phyloP scores from a whole-genome alignment of 1,139 yeast genomes.

The Magnusiomyces tetraspermus region DNA sequence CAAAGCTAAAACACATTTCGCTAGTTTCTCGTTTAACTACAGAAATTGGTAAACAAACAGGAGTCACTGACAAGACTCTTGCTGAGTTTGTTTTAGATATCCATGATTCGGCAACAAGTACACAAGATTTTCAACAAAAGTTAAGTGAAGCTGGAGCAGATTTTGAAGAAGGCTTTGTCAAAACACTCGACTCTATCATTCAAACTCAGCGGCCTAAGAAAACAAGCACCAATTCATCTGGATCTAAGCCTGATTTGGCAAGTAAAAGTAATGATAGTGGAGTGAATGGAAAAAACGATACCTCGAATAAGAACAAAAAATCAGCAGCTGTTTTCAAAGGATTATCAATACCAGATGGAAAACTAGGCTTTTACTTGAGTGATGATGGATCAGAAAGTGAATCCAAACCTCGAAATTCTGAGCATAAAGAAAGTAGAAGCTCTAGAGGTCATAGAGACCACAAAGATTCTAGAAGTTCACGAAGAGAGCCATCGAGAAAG shows the following conservation, averaged over 20 bases:
- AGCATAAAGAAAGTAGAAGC: no score
- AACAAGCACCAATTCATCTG: background rate
- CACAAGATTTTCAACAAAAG: slow-evolving; percentile 36
- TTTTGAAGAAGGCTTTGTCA: slow-evolving; percentile 41
- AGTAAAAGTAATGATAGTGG: background rate
- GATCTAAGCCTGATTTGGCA: background rate
- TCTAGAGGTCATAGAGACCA: background rate
- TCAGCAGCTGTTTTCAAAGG: slow-evolving; percentile 15
- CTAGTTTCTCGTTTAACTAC: slow-evolving; percentile 30
- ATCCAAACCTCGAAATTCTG: no score
- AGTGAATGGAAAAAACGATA: background rate
- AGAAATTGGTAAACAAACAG: slow-evolving; percentile 29
- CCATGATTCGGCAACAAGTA: slow-evolving; percentile 33
- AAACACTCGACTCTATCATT: slow-evolving; percentile 32
- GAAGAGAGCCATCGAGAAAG: background rate
- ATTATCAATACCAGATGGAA: slow-evolving; percentile 20
- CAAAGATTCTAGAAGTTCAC: background rate
- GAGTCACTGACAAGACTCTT: slow-evolving; percentile 37
- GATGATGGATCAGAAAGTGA: background rate
- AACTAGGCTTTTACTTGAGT: background rate
- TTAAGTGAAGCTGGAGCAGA: slow-evolving; percentile 56
- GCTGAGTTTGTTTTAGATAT: slow-evolving; percentile 50
- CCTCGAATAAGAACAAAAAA: background rate
- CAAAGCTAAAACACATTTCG: slow-evolving; percentile 29
- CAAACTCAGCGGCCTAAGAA: slow-evolving; percentile 27